phyloP scores from a whole-genome alignment of 2,329 filamentous ascomycete genomes.

The Claviceps maximensis region DNA sequence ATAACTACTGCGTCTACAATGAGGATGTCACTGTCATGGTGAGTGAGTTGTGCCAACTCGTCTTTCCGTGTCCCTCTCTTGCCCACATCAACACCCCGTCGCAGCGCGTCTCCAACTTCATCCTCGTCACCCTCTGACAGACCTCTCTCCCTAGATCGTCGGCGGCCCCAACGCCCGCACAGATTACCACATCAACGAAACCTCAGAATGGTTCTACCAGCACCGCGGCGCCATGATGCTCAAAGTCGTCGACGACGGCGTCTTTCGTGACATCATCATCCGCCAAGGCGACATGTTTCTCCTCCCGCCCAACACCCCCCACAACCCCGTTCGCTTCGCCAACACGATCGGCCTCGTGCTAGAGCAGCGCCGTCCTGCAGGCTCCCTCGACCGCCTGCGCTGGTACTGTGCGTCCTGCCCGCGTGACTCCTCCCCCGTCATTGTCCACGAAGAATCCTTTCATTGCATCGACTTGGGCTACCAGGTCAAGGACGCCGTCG shows the following conservation, averaged over 20 bases:
- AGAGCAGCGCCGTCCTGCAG: conserved; percentile 65
- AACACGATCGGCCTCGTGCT: conserved; percentile 89
- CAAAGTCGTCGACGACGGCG: conserved; percentile 62
- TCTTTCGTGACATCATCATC: conserved; percentile 77
- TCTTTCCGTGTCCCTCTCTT: not conserved
- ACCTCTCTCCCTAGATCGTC: conserved; percentile 51
- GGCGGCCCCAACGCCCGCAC: conserved; percentile 92
- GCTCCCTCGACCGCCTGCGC: conserved; percentile 61
- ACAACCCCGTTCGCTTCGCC: conserved; percentile 88
- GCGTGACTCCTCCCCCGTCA: conserved; percentile 17
- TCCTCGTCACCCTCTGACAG: too few species aligned
- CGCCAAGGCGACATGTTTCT: conserved; percentile 89
- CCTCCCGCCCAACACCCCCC: conserved; percentile 84
- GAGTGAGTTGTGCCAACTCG: conserved; percentile 22
- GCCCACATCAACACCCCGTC: not conserved
- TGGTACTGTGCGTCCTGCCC: conserved; percentile 77
- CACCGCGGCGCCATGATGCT: conserved; percentile 87
- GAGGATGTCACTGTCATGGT: conserved; percentile 73
- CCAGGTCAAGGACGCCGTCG: conserved; percentile 86
- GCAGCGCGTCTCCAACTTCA: not conserved
- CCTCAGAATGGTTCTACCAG: conserved; percentile 97
- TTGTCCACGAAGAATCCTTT: conserved; percentile 79
- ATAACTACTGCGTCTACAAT: conserved; percentile 96
- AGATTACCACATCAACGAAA: conserved; percentile 97
- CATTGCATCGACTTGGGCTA: conserved; percentile 82